Conservation (phyloP, 768 basidiomycete species). For the Lenzites betulinus region DNA sequence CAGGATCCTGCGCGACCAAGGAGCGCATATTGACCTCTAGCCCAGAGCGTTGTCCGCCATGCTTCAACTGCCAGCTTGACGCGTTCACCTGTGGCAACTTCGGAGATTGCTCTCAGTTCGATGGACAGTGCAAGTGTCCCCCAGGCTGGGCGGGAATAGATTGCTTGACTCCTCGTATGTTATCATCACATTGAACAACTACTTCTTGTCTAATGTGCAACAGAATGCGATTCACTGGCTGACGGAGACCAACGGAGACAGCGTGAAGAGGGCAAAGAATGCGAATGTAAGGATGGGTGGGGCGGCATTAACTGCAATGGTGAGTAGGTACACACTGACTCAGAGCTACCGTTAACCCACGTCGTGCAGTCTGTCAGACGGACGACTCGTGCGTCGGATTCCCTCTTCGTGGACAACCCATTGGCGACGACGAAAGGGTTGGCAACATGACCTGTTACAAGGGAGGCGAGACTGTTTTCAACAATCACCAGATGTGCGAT, state of each 20-base stretch:
- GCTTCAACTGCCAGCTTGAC: conserved; percentile 95
- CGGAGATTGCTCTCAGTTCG: conserved; percentile 85
- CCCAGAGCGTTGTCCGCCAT: conserved; percentile 66
- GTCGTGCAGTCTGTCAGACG: conserved; percentile 73
- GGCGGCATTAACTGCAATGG: conserved; percentile 97
- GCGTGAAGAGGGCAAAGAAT: conserved; percentile 71
- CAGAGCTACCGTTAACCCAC: too few relatives aligned
- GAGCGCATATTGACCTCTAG: neutral
- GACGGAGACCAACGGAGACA: conserved; percentile 86
- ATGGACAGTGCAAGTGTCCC: conserved; percentile 96
- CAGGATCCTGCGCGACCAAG: too few relatives aligned
- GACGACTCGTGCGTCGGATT: conserved; percentile 81
- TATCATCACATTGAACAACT: neutral
- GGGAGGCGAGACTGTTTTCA: conserved; percentile 91
- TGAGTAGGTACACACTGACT: conserved; percentile 36
- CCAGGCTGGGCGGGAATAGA: conserved; percentile 98
- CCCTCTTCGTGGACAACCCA: conserved; percentile 54
- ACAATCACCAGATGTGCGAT: conserved; percentile 97
- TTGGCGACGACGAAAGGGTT: conserved; percentile 37
- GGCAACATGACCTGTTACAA: conserved; percentile 92
- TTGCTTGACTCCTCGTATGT: conserved; percentile 88
- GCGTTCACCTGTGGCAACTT: conserved; percentile 92
- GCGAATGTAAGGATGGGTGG: conserved; percentile 95
- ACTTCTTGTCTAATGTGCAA: conserved; percentile 4
- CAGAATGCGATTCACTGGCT: conserved; percentile 93